Conservation (phyloP, 208 protist species). For the Trypanosoma melophagium region DNA sequence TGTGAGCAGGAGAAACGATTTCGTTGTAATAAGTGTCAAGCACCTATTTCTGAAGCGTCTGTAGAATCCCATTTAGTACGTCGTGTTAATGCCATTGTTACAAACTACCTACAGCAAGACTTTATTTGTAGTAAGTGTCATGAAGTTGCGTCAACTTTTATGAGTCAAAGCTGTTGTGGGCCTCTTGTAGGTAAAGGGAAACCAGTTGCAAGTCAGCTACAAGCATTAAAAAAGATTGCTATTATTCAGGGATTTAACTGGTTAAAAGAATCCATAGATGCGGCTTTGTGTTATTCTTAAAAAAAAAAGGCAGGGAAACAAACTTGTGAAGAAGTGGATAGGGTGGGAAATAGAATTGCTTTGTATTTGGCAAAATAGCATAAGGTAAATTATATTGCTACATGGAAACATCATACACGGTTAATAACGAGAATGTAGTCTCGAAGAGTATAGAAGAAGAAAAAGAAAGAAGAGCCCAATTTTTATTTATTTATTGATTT, state of each 20-base stretch:
- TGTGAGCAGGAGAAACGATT: slow-evolving; percentile 40
- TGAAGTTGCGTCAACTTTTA: slow-evolving; percentile 62
- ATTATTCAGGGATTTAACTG: slow-evolving; percentile 62
- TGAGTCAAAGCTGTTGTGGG: slow-evolving; percentile 82
- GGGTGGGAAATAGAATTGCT: too few species aligned
- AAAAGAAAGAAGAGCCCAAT: slow-evolving; percentile 15
- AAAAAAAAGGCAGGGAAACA: slow-evolving; percentile 6
- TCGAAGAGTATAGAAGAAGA: slow-evolving; percentile 3
- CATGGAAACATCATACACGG: too few species aligned
- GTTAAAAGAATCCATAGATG: slow-evolving; percentile 66
- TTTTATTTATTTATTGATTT: slow-evolving; percentile 5
- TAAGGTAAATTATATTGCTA: background rate
- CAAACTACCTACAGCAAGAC: slow-evolving; percentile 69
- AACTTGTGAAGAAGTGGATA: background rate
- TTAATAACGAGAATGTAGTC: too few species aligned
- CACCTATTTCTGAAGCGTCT: slow-evolving; percentile 54
- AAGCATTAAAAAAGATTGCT: slow-evolving; percentile 61
- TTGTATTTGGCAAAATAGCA: slow-evolving; percentile 5
- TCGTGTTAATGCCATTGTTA: slow-evolving; percentile 61
- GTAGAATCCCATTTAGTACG: slow-evolving; percentile 83
- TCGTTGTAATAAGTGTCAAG: slow-evolving; percentile 65
- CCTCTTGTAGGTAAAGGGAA: slow-evolving; percentile 63
- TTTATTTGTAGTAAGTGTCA: slow-evolving; percentile 85
- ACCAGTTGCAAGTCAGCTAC: slow-evolving; percentile 48
- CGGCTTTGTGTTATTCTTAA: slow-evolving; percentile 54